Base-by-base conservation (phyloP, 2,329 filamentous ascomycete genomes). In the Cladorrhinum sp. region DNA sequence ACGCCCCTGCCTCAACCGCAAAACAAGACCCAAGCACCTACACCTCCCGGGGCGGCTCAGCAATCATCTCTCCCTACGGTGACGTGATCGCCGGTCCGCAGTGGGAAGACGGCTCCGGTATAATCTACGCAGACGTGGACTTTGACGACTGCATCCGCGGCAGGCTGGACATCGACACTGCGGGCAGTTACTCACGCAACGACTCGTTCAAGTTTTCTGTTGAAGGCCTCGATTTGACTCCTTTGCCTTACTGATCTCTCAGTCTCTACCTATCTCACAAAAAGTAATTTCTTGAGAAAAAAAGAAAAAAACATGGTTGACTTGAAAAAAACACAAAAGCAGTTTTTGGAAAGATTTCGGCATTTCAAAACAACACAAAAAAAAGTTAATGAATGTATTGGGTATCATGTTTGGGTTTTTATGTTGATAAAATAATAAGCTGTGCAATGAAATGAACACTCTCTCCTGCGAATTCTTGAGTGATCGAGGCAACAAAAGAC, bases 81-180 rank as follows among this genome's bases (percentile, higher is more conserved):
- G 84, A 93, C n/a, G 85, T 94, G 0, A 75, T 96, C 1, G 86
- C 86, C 1, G 92, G 90, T 0, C 93, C 93, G 0, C 78, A 95
- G 61, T 96, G 92, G 92, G 90, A 96, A 62, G 87, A 93, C 62
- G 75, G 88, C 59, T 80, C 85, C 3, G 83, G 85, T 0, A 73
- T 96, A 28, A 76, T 92, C 56, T 83, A 84, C 33, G 81, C 85
- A 0, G 90, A 95, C 65, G 87, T 93, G 2, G 92, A 97, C 70
- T 88, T 97, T 69, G 90, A 96, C 53, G 92, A 96, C 66, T 96
- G 93, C 68, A 84, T 92, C 66, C 81, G 91, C 9, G 93, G 92
- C 0, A 79, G 91, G 57, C 73, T 96, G 65, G 92, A 96, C 73
- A 73, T 96, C 52, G 93, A 96, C 77, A 86, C 91, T 39, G 91